A percentile compares a stretch with the other conserved stretches of the same genome.
Evolutionary conservation across 495 filamentous ascomycete species (phyloP).

Genomic region (Aspergillus baeticus): DNA sequence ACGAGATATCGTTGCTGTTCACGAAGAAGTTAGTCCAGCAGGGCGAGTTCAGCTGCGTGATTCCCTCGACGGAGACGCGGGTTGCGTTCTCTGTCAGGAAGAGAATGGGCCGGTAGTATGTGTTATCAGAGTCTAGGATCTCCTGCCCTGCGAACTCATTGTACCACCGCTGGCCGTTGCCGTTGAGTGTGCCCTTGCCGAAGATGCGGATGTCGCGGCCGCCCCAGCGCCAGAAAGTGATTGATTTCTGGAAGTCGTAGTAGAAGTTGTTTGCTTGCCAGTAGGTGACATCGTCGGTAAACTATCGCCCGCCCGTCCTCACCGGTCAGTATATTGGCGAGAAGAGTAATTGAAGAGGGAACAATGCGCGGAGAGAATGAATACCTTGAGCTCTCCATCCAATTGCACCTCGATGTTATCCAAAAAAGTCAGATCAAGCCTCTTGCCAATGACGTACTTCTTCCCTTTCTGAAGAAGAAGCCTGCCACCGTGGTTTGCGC

Average conservation of each 20-base stretch:
- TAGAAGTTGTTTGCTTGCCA: conserved; percentile 59
- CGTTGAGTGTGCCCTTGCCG: conserved; percentile 51
- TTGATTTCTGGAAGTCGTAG: conserved; percentile 57
- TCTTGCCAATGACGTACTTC: conserved; percentile 55
- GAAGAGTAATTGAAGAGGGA: not conserved
- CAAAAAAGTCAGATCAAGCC: conserved; percentile 55
- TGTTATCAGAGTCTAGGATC: conserved; percentile 49
- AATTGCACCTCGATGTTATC: conserved; percentile 55
- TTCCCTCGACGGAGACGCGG: conserved; percentile 51
- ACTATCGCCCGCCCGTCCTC: too few species aligned
- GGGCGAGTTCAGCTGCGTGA: conserved; percentile 56
- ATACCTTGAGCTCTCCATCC: conserved; percentile 52
- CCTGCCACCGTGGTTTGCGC: conserved; percentile 54
- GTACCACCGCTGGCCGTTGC: conserved; percentile 54
- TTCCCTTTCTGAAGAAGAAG: conserved; percentile 49
- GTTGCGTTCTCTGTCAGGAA: conserved; percentile 59
- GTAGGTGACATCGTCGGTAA: conserved; percentile 57
- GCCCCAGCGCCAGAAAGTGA: conserved; percentile 62
- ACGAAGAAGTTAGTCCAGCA: conserved; percentile 62
- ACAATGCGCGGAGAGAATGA: not conserved
- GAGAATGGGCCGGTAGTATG: conserved; percentile 53
- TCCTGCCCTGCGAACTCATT: conserved; percentile 46
- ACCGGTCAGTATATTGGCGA: not conserved
- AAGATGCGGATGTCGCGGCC: conserved; percentile 57
- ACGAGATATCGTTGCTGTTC: conserved; percentile 49